Conservation (phyloP, 371 early-diverging fungal genomes). For the Apophysomyces variabilis region DNA sequence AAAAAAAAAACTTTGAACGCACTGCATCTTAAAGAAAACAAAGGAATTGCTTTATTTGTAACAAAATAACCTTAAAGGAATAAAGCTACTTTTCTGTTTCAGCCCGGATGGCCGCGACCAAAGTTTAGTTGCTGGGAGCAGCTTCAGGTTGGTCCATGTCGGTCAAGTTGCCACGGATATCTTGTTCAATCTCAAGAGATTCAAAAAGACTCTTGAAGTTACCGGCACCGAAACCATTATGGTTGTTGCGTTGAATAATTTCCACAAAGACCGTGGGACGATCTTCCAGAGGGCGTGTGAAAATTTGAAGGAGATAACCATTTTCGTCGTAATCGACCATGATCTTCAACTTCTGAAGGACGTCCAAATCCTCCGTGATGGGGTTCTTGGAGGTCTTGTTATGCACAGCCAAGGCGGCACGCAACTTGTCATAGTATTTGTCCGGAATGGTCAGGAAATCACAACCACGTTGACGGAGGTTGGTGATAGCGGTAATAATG, state of each 20-base stretch:
- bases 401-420: slow-evolving; percentile 63
- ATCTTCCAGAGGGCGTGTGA: slow-evolving; percentile 93
- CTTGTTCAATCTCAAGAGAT: slow-evolving; percentile 94
- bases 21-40: not conserved
- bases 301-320: slow-evolving; percentile 95
- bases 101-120: slow-evolving; percentile 1
- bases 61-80: slow-evolving; percentile 10
- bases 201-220: slow-evolving; percentile 98
- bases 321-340: slow-evolving; percentile 96
- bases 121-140: slow-evolving; percentile 31
- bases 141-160: slow-evolving; percentile 42
- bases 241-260: slow-evolving; percentile 94
- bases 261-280: slow-evolving; percentile 96
- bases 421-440: slow-evolving; percentile 90
- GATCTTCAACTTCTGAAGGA: slow-evolving; percentile 85
- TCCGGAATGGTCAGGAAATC: slow-evolving; percentile 90
- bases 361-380: slow-evolving; percentile 82
- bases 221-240: slow-evolving; percentile 97
- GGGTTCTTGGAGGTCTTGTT: slow-evolving; percentile 67
- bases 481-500: slow-evolving; percentile 82
- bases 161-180: slow-evolving; percentile 85
- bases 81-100: not conserved
- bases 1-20: no score
- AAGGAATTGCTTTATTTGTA: slow-evolving; percentile 5
- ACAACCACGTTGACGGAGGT: slow-evolving; percentile 85